Base-by-base conservation (phyloP, 1,284 basidiomycete genomes). In the Boletus sp. region DNA sequence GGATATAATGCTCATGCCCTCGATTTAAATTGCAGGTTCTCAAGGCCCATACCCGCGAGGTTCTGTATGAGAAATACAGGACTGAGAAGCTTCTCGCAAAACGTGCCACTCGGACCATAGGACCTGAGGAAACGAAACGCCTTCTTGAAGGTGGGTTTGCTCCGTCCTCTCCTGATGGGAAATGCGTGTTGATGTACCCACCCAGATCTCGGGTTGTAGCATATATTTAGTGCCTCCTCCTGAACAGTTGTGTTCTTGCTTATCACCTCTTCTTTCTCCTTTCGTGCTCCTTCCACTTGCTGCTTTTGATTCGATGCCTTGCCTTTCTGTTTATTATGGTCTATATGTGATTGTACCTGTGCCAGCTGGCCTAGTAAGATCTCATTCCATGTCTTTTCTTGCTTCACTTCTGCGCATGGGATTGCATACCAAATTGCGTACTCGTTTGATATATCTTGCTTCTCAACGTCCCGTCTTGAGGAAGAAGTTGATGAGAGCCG, bases 71-170 rank as follows among this genome's bases (percentile, higher is more conserved):
- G 70, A 84, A 80, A 58, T 91, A 80, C 67, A 75, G 88, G 59
- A 91, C 88, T 1, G 87, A 91, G 72, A 90, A 90, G 66, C 76
- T 91, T 48, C 78, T 91, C 16, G 87, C 86, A 25, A 76, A 88
- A 53, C 82, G 88, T 51, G 88, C 86, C 22, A 90, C 88, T 25
- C 74, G 76, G 57, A 78, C 82, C 54, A 88, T 90, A 58, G 80
- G 81, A 48, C 82, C 86, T 45, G 81, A 82, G 52, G 79, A 88
- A 61, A 74, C 81, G 53, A 76, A 81, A 58, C 76, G 80, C 56
- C 69, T 90, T 60, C 66, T 90, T 57, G 76, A 85, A 75, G 86
- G 86, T 86, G 49, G 32, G 75, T 50, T 22, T 51, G n/a, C 44
- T 50, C 55, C 44, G 50, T 46, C 38, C 23, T 12, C 27, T 55